Conservation (phyloP, 1,284 basidiomycete species). For the Ganoderma sinense region DNA sequence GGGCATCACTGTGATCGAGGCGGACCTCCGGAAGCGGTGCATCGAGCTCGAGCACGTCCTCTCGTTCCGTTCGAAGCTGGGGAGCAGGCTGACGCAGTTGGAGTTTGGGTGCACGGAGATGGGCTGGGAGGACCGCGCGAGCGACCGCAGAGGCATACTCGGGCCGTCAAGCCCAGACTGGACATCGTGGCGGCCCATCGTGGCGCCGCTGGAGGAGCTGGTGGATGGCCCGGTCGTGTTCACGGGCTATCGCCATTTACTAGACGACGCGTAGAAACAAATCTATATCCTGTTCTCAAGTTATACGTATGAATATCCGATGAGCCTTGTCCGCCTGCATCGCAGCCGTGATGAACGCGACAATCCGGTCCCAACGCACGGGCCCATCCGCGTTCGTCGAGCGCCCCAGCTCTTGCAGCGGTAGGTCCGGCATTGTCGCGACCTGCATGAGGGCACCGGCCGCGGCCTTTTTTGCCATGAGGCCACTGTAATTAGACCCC, state of each 20-base stretch:
- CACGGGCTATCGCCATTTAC: neutral
- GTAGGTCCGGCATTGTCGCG: constrained; percentile 36
- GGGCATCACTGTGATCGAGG: neutral
- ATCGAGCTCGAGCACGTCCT: neutral
- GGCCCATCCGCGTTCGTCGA: constrained; percentile 27
- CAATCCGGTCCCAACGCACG: constrained; percentile 21
- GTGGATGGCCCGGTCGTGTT: neutral
- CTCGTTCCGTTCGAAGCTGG: neutral
- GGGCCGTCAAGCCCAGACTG: neutral
- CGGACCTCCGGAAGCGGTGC: neutral
- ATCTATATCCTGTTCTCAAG: too few relatives aligned
- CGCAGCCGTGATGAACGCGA: constrained; percentile 22
- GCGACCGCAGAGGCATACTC: neutral
- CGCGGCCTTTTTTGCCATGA: too few relatives aligned
- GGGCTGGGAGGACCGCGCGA: neutral
- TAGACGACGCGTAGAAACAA: too few relatives aligned
- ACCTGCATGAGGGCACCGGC: too few relatives aligned
- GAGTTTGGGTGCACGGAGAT: neutral
- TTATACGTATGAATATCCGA: too few relatives aligned
- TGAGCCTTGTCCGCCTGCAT: neutral
- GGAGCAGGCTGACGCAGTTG: neutral
- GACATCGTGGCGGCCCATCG: neutral
- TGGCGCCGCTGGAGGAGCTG: neutral
- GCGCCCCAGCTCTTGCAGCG: constrained; percentile 32
- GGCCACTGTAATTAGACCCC: too few relatives aligned